Evolutionary conservation across 306 rosid genomes (phyloP).

Genomic region (Dalbergia cultrata): DNA sequence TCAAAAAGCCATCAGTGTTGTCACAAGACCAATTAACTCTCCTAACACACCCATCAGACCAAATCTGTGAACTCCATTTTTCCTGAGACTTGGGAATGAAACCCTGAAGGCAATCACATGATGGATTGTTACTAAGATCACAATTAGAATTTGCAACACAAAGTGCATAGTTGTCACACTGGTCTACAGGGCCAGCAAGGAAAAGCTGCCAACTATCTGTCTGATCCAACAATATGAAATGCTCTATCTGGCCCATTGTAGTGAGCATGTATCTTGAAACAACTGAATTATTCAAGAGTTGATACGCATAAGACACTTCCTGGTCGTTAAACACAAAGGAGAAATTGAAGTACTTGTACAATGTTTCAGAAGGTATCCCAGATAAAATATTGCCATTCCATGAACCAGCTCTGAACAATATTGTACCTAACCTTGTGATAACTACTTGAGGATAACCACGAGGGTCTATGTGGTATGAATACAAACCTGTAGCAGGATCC

Average conservation of each 20-base stretch:
- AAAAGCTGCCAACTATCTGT: slow-evolving; percentile 31
- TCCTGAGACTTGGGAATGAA: slow-evolving; percentile 43
- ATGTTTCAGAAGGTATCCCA: slow-evolving; percentile 31
- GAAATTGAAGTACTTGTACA: slow-evolving; percentile 12
- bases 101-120: slow-evolving; percentile 47
- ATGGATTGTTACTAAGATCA: slow-evolving; percentile 6
- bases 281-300: slow-evolving; percentile 29
- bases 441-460: slow-evolving; percentile 49
- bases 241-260: not conserved
- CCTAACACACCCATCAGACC: slow-evolving; percentile 53
- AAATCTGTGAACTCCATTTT: slow-evolving; percentile 37
- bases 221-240: slow-evolving; percentile 8
- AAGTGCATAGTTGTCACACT: slow-evolving; percentile 42
- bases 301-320: slow-evolving; percentile 47
- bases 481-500: slow-evolving; percentile 45
- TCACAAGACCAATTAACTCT: slow-evolving; percentile 31
- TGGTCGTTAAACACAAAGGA: slow-evolving; percentile 40
- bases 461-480: slow-evolving; percentile 42
- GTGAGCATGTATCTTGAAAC: slow-evolving; percentile 36
- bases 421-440: not conserved
- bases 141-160: slow-evolving; percentile 49
- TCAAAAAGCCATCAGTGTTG: slow-evolving; percentile 38
- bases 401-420: slow-evolving; percentile 35
- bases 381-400: slow-evolving; percentile 50
- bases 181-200: slow-evolving; percentile 37